These are phyloP conservation scores for Peronospora destructor DNA, from an alignment of 352 stramenopile genomes.

Conservation along the genomic window DNA sequence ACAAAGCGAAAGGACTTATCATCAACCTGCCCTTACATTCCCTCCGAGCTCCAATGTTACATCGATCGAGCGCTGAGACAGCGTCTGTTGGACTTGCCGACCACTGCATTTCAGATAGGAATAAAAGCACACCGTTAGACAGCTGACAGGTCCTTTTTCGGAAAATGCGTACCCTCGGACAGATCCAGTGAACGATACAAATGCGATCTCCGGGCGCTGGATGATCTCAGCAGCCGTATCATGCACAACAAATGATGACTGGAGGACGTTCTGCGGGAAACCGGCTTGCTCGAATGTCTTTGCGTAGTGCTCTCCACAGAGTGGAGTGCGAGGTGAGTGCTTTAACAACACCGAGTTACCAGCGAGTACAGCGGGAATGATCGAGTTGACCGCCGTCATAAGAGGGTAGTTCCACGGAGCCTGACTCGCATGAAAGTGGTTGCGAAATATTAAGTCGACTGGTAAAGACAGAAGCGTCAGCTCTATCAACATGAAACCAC, in stretches of 20 bases:
- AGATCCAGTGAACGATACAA: constrained; percentile 82
- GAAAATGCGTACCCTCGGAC: constrained; percentile 44
- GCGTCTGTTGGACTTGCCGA: constrained; percentile 52
- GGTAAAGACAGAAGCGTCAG: background rate
- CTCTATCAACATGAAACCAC: constrained; percentile 5
- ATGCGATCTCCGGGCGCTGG: constrained; percentile 54
- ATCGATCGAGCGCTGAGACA: constrained; percentile 62
- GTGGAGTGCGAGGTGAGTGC: constrained; percentile 70
- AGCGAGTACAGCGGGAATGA: constrained; percentile 75
- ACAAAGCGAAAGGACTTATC: background rate
- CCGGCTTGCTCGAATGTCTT: constrained; percentile 60
- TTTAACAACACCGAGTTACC: constrained; percentile 80
- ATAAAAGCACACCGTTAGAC: constrained; percentile 1
- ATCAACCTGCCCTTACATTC: constrained; percentile 37
- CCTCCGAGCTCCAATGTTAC: constrained; percentile 79
- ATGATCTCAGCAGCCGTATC: constrained; percentile 63
- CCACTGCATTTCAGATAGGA: constrained; percentile 32
- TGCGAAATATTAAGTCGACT: constrained; percentile 6
- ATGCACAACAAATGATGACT: constrained; percentile 63
- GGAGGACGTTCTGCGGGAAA: constrained; percentile 58
- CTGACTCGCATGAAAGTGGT: constrained; percentile 15
- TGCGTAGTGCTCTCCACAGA: constrained; percentile 71
- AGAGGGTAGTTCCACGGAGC: constrained; percentile 84
- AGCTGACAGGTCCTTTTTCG: background rate
- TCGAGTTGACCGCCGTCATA: constrained; percentile 83